These are phyloP conservation scores for Paramecium octaurelia DNA, from an alignment of 73 alveolate species.

Conservation along the genomic window DNA sequence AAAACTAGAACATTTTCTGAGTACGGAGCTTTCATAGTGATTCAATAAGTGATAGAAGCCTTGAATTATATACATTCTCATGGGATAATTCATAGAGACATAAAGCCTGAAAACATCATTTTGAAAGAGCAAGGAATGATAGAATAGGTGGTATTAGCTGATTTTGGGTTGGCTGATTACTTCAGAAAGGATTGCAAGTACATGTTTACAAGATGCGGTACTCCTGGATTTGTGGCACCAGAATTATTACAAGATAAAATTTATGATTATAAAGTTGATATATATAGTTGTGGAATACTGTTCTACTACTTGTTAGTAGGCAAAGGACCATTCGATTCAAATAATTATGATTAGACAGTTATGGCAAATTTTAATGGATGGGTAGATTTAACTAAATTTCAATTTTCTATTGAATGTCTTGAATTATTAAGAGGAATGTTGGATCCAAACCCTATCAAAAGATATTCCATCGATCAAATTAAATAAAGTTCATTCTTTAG, in stretches of 20 bases:
- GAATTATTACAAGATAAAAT: slow-evolving; percentile 67
- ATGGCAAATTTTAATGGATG: background rate
- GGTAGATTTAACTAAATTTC: background rate
- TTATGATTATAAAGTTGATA: slow-evolving; percentile 70
- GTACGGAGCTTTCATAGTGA: slow-evolving; percentile 19
- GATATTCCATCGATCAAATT: background rate
- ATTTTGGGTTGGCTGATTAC: slow-evolving; percentile 86
- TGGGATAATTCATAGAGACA: slow-evolving; percentile 83
- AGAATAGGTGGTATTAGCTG: slow-evolving; percentile 72
- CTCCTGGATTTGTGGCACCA: slow-evolving; percentile 78
- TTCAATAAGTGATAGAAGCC: slow-evolving; percentile 58
- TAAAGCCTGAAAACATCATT: slow-evolving; percentile 86
- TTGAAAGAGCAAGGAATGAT: slow-evolving; percentile 66
- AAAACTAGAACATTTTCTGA: slow-evolving; percentile 15
- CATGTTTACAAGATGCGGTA: slow-evolving; percentile 71
- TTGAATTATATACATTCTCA: slow-evolving; percentile 74
- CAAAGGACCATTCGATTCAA: slow-evolving; percentile 62
- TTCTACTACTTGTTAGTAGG: slow-evolving; percentile 68
- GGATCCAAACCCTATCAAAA: slow-evolving; percentile 14
- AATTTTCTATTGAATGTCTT: background rate
- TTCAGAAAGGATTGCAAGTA: slow-evolving; percentile 50
- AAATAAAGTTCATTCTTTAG: background rate
- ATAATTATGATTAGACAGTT: slow-evolving; percentile 52
- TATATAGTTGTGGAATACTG: slow-evolving; percentile 73
- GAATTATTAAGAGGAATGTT: slow-evolving; percentile 23